Percentiles rank a stretch among this genome's conserved stretches.
These are phyloP conservation scores for Neonectria sp. DNA, from an alignment of 2,329 filamentous ascomycete genomes.

Conservation along the genomic window DNA sequence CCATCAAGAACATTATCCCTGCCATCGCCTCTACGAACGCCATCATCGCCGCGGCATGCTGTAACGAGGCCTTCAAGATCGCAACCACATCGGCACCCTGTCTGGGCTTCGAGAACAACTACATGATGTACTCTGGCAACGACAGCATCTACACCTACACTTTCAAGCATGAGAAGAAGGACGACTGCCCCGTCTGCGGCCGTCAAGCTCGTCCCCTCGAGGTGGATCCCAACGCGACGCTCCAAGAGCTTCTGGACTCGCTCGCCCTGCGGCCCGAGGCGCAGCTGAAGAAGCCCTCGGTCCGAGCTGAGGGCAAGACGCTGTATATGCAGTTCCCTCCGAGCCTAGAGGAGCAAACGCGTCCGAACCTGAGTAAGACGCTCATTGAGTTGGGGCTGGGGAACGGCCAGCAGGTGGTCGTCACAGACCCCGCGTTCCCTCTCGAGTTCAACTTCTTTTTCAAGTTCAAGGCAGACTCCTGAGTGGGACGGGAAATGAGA, in stretches of 20 bases:
- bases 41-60: conserved; percentile 94
- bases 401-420: conserved; percentile 89
- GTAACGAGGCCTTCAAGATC: conserved; percentile 97
- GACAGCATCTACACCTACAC: conserved; percentile 98
- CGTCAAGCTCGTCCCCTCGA: conserved; percentile 82
- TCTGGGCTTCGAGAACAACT: conserved; percentile 85
- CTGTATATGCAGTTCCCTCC: conserved; percentile 91
- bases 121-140: conserved; percentile 99
- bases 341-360: conserved; percentile 86
- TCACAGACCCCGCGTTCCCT: conserved; percentile 91
- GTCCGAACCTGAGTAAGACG: conserved; percentile 85
- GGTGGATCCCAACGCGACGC: conserved; percentile 78
- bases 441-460: conserved; percentile 75
- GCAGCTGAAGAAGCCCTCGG: conserved; percentile 93
- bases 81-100: conserved; percentile 86
- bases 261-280: conserved; percentile 88
- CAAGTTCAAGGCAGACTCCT: conserved; percentile 57
- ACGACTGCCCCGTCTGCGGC: conserved; percentile 95
- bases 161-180: conserved; percentile 93
- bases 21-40: conserved; percentile 98
- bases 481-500: conserved; percentile 18
- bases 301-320: conserved; percentile 84
- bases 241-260: conserved; percentile 88
- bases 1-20: conserved; percentile 99
- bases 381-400: conserved; percentile 80